Base-by-base conservation (phyloP, 768 basidiomycete genomes). In the Cystobasidium onofrii region DNA sequence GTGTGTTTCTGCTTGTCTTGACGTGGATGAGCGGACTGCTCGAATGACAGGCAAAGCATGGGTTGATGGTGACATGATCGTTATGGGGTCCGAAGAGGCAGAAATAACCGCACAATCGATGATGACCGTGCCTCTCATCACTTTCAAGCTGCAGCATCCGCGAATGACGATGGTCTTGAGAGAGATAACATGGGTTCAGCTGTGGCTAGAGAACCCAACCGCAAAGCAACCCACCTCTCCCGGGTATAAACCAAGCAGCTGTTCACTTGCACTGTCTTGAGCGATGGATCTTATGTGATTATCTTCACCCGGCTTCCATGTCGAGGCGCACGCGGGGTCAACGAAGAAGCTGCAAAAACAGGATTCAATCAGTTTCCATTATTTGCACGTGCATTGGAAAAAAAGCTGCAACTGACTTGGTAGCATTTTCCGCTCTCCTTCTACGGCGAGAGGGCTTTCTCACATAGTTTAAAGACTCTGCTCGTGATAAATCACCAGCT, bases 21-120 rank as follows among this genome's bases (percentile, higher is more conserved):
- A 41, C 17, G 65, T 50, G 23, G 43, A 27, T 7, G 63, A 6
- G 25, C 36, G 63, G 18, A 43, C 31, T 39, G 69, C 69, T 2
- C 69, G 69, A 10, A 71, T 36, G 23, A 41, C 36, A 36, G 69
- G 69, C 18, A 71, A 36, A 1, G 69, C 23, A 41, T 71, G 69
- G 1, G 27, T 71, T 13, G 69, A 34, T 20, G 69, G 69, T 15
- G 69, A 54, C 23, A 71, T 54, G 29, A 71, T 23, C 20, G 17
- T 29, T 15, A 71, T 17, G 25, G 69, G 69, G 12, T 1, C n/a
- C 17, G 69, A 31, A 2, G 25, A 20, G 12, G 69, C 6, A 9
- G 27, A 13, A n/a, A 71, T 7, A 9, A 20, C n/a, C 1, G 54
- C 55, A 34, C 25, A 36, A 25, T 34, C 31, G 55, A 71, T 55